phyloP scores from a whole-genome alignment of 2,329 filamentous ascomycete species.

The Talaromyces amestolkiae region DNA sequence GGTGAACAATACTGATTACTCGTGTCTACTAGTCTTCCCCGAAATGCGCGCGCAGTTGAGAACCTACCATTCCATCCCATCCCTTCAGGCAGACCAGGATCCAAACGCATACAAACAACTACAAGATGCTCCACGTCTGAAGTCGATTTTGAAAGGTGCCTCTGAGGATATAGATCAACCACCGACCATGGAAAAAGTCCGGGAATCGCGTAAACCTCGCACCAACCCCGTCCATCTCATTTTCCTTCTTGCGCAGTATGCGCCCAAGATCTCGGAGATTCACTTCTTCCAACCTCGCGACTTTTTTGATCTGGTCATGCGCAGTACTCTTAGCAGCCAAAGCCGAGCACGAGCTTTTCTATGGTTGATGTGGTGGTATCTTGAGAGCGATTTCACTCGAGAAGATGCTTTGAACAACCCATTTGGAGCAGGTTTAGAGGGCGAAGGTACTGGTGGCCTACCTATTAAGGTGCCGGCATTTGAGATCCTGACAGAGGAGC shows the following conservation, averaged over 20 bases:
- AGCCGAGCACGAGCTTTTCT: constrained; percentile 86
- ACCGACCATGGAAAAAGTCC: constrained; percentile 77
- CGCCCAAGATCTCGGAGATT: constrained; percentile 84
- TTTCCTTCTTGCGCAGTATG: constrained; percentile 87
- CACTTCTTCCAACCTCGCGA: constrained; percentile 84
- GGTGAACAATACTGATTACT: neutral
- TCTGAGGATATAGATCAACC: constrained; percentile 89
- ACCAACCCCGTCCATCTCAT: constrained; percentile 98
- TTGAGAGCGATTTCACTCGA: constrained; percentile 90
- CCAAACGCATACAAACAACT: constrained; percentile 96
- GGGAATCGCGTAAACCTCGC: constrained; percentile 63
- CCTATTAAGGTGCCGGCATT: constrained; percentile 49
- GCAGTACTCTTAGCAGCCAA: constrained; percentile 73
- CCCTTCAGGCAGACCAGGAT: constrained; percentile 90
- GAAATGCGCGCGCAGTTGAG: constrained; percentile 97
- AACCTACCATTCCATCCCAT: constrained; percentile 97
- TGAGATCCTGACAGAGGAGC: constrained; percentile 48
- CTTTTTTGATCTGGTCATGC: constrained; percentile 97
- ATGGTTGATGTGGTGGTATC: constrained; percentile 99
- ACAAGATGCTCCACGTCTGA: constrained; percentile 91
- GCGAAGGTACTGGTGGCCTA: constrained; percentile 42
- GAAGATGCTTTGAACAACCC: constrained; percentile 88
- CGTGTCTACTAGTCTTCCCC: constrained; percentile 71
- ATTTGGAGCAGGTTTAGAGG: constrained; percentile 62
- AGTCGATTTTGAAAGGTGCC: constrained; percentile 95